A percentile compares a stretch with the other conserved stretches of the same genome.
Evolutionary conservation across 1,284 basidiomycete genomes (phyloP).

Genomic region (Sparassis latifolia): DNA sequence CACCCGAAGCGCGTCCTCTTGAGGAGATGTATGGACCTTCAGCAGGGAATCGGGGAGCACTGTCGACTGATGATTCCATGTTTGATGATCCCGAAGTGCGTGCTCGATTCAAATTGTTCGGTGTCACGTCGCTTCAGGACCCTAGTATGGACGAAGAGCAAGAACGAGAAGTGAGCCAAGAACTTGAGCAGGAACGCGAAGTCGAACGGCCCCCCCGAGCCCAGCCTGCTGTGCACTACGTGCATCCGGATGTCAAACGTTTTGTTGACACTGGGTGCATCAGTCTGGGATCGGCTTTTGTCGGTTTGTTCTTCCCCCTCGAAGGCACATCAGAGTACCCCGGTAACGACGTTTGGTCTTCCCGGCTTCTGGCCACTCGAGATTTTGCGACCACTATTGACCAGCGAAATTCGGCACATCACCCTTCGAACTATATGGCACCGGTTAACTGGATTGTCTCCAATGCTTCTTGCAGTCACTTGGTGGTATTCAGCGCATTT

Average conservation of each 20-base stretch:
- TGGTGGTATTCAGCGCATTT: not conserved
- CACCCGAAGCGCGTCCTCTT: not conserved
- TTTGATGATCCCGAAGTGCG: not conserved
- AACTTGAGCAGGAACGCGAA: slow-evolving; percentile 36
- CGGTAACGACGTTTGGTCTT: not conserved
- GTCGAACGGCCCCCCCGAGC: slow-evolving; percentile 27
- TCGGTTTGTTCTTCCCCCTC: not conserved
- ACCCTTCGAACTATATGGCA: not conserved
- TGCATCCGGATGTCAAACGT: not conserved
- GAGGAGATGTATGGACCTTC: not conserved
- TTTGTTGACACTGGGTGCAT: not conserved
- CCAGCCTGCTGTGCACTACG: slow-evolving; percentile 12
- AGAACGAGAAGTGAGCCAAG: slow-evolving; percentile 40
- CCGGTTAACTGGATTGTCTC: not conserved
- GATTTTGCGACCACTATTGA: not conserved
- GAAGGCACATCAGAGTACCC: no score
- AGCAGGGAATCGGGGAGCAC: not conserved
- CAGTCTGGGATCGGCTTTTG: not conserved
- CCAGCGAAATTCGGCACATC: not conserved
- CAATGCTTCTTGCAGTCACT: not conserved
- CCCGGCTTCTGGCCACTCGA: not conserved
- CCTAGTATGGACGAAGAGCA: slow-evolving; percentile 38
- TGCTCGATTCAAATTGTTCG: not conserved
- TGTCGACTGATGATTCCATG: not conserved
- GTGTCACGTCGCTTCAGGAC: not conserved